These are phyloP conservation scores for Penicillium paradoxum DNA, from an alignment of 495 filamentous ascomycete species.

Conservation along the genomic window DNA sequence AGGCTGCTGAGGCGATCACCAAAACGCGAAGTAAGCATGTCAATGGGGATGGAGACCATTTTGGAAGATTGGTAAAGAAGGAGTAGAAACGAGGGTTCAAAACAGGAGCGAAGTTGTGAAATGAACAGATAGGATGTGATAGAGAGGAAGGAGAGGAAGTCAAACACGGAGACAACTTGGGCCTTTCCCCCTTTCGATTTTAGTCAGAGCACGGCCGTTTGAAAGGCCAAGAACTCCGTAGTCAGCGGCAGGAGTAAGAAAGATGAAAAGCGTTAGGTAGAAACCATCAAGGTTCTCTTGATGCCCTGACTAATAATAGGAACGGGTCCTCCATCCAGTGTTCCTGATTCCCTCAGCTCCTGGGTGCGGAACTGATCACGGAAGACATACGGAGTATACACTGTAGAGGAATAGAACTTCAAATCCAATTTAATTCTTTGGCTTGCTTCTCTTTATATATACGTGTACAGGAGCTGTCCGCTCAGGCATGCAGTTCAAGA, in stretches of 20 bases:
- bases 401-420: not conserved
- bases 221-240: not conserved
- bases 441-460: not conserved
- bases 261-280: not conserved
- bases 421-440: not conserved
- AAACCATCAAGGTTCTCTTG: not conserved
- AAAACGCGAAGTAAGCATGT: slow-evolving; percentile 84
- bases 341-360: not conserved
- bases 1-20: slow-evolving; percentile 71
- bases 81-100: slow-evolving; percentile 1
- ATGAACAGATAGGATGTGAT: not conserved
- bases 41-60: slow-evolving; percentile 92
- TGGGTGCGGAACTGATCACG: not conserved
- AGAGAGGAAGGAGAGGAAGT: slow-evolving; percentile 8
- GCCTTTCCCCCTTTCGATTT: slow-evolving; percentile 19
- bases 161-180: slow-evolving; percentile 4
- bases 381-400: not conserved
- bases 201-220: slow-evolving; percentile 9
- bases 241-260: not conserved
- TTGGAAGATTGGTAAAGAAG: slow-evolving; percentile 12
- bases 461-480: not conserved
- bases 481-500: not conserved
- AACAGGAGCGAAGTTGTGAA: slow-evolving; percentile 6
- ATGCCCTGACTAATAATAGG: not conserved
- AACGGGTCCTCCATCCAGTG: not conserved